Conservation (phyloP, 257 asterid genomes). For the Petunia secreta region DNA sequence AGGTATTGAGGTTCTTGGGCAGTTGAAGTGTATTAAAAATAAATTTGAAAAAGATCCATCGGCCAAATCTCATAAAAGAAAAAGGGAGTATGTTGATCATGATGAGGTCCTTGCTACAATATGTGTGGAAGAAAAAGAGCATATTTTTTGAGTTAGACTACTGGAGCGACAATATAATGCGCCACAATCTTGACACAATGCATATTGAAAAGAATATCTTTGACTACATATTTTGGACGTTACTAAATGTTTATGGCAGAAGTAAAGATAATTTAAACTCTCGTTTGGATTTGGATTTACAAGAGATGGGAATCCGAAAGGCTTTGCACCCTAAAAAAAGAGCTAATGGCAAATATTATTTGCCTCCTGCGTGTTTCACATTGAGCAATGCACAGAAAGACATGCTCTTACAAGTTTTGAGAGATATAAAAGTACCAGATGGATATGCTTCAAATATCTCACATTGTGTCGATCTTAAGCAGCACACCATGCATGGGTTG, state of each 20-base stretch:
- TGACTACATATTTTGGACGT: not conserved
- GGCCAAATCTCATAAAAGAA: not conserved
- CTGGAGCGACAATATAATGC: not conserved
- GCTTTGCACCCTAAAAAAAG: not conserved
- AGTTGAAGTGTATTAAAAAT: not conserved
- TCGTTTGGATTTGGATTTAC: conserved; percentile 8
- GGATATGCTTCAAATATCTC: conserved; percentile 5
- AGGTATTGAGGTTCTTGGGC: not conserved
- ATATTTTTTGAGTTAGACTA: conserved; percentile 31
- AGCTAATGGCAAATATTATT: not conserved
- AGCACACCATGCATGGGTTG: not conserved
- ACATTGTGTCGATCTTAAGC: not conserved
- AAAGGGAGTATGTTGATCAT: not conserved
- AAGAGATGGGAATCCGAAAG: conserved; percentile 3
- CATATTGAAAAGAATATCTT: conserved; percentile 26
- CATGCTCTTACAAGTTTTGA: conserved; percentile 1
- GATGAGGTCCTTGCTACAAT: too few species aligned
- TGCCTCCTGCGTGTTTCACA: conserved; percentile 10
- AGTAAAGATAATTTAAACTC: conserved; percentile 20
- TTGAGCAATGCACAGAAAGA: not conserved
- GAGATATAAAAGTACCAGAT: not conserved
- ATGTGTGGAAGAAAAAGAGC: conserved; percentile 24
- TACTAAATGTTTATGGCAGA: conserved; percentile 11
- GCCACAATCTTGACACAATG: conserved; percentile 28
- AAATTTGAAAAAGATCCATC: not conserved